These are phyloP conservation scores for Pelargonium cotyledonis DNA, from an alignment of 441 rosid genomes.

Conservation along the genomic window DNA sequence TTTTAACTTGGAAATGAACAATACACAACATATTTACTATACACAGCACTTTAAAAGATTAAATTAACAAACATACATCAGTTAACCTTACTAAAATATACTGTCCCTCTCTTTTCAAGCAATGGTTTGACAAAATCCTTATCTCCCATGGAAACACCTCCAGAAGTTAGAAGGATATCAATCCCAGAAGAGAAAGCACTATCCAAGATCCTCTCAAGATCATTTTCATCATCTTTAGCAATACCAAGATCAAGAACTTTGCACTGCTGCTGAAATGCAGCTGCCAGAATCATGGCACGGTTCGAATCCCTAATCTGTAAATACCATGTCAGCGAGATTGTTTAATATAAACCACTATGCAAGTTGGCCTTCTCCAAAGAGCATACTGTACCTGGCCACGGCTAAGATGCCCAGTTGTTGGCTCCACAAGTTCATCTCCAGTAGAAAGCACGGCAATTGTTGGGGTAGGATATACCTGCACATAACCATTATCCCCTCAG, in stretches of 20 bases:
- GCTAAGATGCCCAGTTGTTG: conserved; percentile 43
- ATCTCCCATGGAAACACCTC: conserved; percentile 99
- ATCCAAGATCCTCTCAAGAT: conserved; percentile 59
- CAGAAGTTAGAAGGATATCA: conserved; percentile 80
- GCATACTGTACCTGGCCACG: conserved; percentile 70
- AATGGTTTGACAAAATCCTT: conserved; percentile 85
- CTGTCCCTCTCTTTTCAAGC: conserved; percentile 62
- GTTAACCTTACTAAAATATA: conserved; percentile 70
- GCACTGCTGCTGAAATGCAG: conserved; percentile 72
- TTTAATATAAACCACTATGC: conserved; percentile 11
- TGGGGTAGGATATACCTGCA: conserved; percentile 78
- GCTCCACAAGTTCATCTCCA: conserved; percentile 92
- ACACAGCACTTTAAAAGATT: background rate
- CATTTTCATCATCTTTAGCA: conserved; percentile 64
- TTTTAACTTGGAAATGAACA: conserved; percentile 13
- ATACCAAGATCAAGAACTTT: conserved; percentile 80
- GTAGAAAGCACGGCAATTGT: conserved; percentile 86
- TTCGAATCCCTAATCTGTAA: conserved; percentile 93
- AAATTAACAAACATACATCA: background rate
- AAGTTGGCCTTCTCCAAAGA: background rate
- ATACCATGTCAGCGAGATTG: conserved; percentile 19
- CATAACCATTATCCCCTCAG: conserved; percentile 13
- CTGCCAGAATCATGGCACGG: conserved; percentile 82
- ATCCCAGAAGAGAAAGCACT: conserved; percentile 55
- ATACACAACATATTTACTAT: background rate